Base-by-base conservation (phyloP, 1,284 basidiomycete genomes). In the Ceratobasidium sp. region DNA sequence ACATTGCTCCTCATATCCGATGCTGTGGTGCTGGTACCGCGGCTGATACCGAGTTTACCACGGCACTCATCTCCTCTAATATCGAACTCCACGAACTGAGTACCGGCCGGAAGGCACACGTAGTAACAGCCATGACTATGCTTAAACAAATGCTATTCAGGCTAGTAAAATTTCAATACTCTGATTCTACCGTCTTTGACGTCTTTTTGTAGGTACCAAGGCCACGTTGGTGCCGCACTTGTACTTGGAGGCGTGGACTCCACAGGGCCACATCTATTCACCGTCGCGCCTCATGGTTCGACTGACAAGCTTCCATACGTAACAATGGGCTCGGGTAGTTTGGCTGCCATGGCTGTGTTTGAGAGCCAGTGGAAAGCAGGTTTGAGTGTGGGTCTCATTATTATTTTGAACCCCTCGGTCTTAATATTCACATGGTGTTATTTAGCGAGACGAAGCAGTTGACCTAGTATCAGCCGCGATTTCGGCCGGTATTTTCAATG, bases 11-110 rank as follows among this genome's bases (percentile, higher is more conserved):
- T 75, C 90, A 89, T 77, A 99, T 99, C 79, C 88, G 97, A 74
- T 99, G 98, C 86, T 98, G 97, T 81, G 98, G 98, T 80, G 98
- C 98, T 2, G 97, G 98, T 75, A 99, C 98, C 2, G 97, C 98
- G 27, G 97, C 97, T 13, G 97, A 98, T 81, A 98, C 96, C 0
- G 97, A 98, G 83, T 98, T 97, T 81, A 94, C 92, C 14, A 96
- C 96, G 65, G 94, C 93, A 27, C 87, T 95, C 80, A 97, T 98
- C 80, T 94, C 93, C 0, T 95, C 93, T 43, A 97, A 97, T 83
- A 93, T 98, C 82, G 94, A 96, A 82, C 85, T 98, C 9, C 95
- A 97, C 80, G 86, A 89, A 0, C 86, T 97, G 39, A 92, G 92
- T 14, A 94, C 93, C 31, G 95, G 94, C 22, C 85, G 95, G 74